Base-by-base conservation (phyloP, 2,329 filamentous ascomycete genomes). In the Hortaea werneckii region DNA sequence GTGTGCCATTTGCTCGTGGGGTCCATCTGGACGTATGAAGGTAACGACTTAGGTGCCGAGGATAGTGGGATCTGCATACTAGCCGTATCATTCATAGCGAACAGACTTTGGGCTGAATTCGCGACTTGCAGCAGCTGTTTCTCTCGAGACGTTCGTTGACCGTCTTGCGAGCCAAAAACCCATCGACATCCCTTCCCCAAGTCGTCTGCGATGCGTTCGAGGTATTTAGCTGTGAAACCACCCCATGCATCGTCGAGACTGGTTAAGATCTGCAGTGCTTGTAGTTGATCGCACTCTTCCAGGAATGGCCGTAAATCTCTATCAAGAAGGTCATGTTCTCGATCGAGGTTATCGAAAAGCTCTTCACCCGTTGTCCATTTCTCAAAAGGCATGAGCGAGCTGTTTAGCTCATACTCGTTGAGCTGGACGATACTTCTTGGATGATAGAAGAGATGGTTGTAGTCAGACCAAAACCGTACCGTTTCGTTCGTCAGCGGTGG, bases 381-480 rank as follows among this genome's bases (percentile, higher is more conserved):
- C 62, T 92, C 84, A 57, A 94, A 94, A 0, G 89, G 87, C 74
- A 83, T 82, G 28, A 90, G 71, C 39, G 78, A 75, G 3, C 87
- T 90, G 61, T 85, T 82, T 32, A 94, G 72, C 62, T 94, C 87
- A 59, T 86, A 94, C 59, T 95, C 87, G 60, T 85, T 85, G 10
- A 96, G 72, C 61, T 94, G 89, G 7, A 94, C 75, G 44, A 95
- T 78, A 9, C 88, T 95, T 45, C 79, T 80, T 6, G 92, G 92
- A 62, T 96, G 89, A 62, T 85, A 95, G 66, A 81, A 98, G n/a
- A 92, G 78, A 27, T 87, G 80, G 55, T 87, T 94, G 66, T 88
- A 96, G 65, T 98, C 92, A 29, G 88, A 94, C 90, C 92, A 98
- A 68, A 92, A 96, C 44, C 87, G 79, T n/a, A 96, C 85, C 8